These are phyloP conservation scores for Kodamaea fungicola DNA, from an alignment of 1,139 yeast genomes.

Conservation along the genomic window DNA sequence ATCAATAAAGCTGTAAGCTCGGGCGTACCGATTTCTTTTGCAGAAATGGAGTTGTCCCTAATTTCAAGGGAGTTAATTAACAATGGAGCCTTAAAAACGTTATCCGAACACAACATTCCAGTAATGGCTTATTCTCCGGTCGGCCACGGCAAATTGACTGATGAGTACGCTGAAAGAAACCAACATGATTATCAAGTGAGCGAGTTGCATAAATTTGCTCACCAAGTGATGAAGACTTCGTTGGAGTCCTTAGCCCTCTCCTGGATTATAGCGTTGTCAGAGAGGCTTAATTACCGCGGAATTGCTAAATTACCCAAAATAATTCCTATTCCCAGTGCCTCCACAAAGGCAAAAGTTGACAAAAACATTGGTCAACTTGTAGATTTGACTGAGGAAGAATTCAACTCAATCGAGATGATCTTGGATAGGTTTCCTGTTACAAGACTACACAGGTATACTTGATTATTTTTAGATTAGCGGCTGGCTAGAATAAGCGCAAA, in stretches of 20 bases:
- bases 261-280: conserved; percentile 53
- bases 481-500: no score
- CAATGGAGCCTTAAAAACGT: conserved; percentile 61
- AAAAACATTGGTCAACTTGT: conserved; percentile 51
- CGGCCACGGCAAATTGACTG: conserved; percentile 73
- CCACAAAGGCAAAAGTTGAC: conserved; percentile 53
- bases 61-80: conserved; percentile 55
- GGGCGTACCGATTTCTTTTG: conserved; percentile 54
- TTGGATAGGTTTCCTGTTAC: conserved; percentile 32
- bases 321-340: conserved; percentile 77
- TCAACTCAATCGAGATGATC: conserved; percentile 45
- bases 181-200: no score
- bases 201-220: conserved; percentile 13
- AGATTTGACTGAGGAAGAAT: conserved; percentile 50
- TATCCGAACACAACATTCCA: conserved; percentile 50
- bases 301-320: conserved; percentile 48
- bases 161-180: conserved; percentile 36
- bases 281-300: conserved; percentile 25
- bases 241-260: conserved; percentile 70
- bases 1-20: conserved; percentile 50
- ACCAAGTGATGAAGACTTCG: conserved; percentile 42
- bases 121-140: conserved; percentile 79
- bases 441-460: no score
- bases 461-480: no score
- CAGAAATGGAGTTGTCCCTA: conserved; percentile 74